Percentiles rank a stretch among this genome's conserved stretches.
phyloP scores from a whole-genome alignment of 768 basidiomycete genomes.

The Pleurotus pulmonarius region DNA sequence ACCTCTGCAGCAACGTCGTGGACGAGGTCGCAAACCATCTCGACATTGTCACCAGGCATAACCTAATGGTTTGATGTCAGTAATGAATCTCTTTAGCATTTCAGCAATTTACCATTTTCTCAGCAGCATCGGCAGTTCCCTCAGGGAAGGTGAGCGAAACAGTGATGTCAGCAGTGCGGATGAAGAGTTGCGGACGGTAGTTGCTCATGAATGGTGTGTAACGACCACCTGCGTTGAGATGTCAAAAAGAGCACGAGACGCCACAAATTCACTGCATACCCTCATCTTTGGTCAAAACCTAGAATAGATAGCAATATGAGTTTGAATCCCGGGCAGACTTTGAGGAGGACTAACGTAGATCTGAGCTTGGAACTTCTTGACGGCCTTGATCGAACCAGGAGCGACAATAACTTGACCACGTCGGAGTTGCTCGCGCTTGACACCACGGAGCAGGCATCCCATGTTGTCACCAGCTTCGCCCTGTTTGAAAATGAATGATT shows the following conservation, averaged over 20 bases:
- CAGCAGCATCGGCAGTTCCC: slow-evolving; percentile 72
- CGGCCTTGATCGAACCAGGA: slow-evolving; percentile 90
- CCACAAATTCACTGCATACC: slow-evolving; percentile 27
- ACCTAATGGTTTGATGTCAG: slow-evolving; percentile 41
- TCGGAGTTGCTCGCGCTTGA: slow-evolving; percentile 94
- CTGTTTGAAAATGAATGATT: slow-evolving; percentile 27
- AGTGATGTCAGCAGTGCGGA: slow-evolving; percentile 94
- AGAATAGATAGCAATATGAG: not conserved
- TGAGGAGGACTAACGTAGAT: slow-evolving; percentile 59
- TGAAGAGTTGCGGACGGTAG: slow-evolving; percentile 93
- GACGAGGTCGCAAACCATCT: slow-evolving; percentile 80
- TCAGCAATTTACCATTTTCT: slow-evolving; percentile 68
- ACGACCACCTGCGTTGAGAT: slow-evolving; percentile 54
- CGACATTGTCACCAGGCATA: slow-evolving; percentile 98
- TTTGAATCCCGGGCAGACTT: too few relatives aligned
- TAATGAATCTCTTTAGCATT: not conserved
- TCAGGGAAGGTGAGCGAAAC: slow-evolving; percentile 82
- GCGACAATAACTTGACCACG: slow-evolving; percentile 90
- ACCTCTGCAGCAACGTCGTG: slow-evolving; percentile 88
- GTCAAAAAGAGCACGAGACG: slow-evolving; percentile 10
- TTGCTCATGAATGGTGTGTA: slow-evolving; percentile 91
- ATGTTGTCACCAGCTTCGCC: slow-evolving; percentile 99
- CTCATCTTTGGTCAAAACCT: slow-evolving; percentile 88
- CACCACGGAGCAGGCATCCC: slow-evolving; percentile 93
- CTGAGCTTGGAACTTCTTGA: slow-evolving; percentile 92